These are phyloP conservation scores for Corchorus capsularis DNA, from an alignment of 345 rosid species.

Conservation along the genomic window DNA sequence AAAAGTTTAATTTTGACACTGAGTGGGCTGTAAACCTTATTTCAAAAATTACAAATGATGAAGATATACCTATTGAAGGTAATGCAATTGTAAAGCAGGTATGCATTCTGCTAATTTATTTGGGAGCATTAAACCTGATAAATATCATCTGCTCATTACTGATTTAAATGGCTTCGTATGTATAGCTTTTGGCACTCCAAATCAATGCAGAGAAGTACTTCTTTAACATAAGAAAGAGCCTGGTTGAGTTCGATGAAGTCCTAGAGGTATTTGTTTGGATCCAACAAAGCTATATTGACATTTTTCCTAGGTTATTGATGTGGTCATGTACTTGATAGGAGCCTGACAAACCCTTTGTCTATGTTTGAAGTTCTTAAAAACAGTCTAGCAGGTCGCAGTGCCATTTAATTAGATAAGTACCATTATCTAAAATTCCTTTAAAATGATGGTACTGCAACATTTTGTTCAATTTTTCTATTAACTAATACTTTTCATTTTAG, in stretches of 20 bases:
- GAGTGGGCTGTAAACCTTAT: conserved; percentile 93
- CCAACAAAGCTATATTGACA: neutral
- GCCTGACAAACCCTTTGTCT: neutral
- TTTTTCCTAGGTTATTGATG: neutral
- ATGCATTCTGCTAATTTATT: conserved; percentile 22
- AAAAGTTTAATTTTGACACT: conserved; percentile 88
- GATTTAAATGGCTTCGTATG: conserved; percentile 25
- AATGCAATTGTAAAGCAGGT: conserved; percentile 88
- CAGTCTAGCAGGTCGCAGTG: neutral
- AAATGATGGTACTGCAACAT: neutral
- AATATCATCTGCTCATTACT: conserved; percentile 15
- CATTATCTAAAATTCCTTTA: neutral
- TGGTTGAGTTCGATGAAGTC: conserved; percentile 97
- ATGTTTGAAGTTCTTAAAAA: neutral
- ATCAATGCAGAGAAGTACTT: conserved; percentile 92
- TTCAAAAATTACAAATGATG: conserved; percentile 78
- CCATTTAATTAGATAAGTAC: neutral
- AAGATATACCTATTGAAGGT: conserved; percentile 89
- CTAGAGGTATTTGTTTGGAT: conserved; percentile 60
- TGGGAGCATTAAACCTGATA: neutral
- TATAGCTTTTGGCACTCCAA: conserved; percentile 84
- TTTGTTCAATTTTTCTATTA: conserved; percentile 2
- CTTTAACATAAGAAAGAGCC: conserved; percentile 88
- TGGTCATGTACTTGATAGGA: neutral
- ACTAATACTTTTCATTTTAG: neutral